Base-by-base conservation (phyloP, 2,329 filamentous ascomycete genomes). In the Penicillium decumbens region DNA sequence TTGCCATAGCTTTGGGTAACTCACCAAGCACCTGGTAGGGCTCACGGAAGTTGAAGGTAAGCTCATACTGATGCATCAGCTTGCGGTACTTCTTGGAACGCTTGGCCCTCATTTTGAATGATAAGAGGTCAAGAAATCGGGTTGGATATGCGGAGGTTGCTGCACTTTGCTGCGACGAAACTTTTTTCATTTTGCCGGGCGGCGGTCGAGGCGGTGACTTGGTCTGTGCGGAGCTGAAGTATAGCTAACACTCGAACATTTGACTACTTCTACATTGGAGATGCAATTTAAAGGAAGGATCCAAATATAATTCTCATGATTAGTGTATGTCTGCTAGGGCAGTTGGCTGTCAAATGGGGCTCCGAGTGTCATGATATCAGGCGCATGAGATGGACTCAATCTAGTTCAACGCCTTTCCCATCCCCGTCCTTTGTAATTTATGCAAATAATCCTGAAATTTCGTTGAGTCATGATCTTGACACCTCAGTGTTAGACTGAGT, bases 21-120 rank as follows among this genome's bases (percentile, higher is more conserved):
- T 50, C 74, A 86, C 83, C 77, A 38, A 95, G 76, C 44, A 95
- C 85, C 74, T 97, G 93, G 74, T 96, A 97, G 9, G 93, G 90
- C 73, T 93, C 88, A 60, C 91, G 88, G 71, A 96, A 96, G 53
- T 87, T 86, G 68, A 95, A 96, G 53, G 83, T 84, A 69, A 92
- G 80, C 66, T 85, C 83, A 79, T 91, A 95, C 67, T 92, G 86
- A 72, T 89, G 85, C 85, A 98, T 95, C 65, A 96, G 83, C 83
- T 96, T 96, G 66, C 85, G 82, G 70, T 89, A 90, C 63, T 86
- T 84, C 72, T 88, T 85, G 37, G 77, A 79, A 52, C 82, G 77
- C 72, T 88, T 88, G 46, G 83, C 83, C 64, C 82, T 78, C 81
- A 86, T 87, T 42, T 62, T 79, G 69, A 49, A 54, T 39, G 49